Evolutionary conservation across 345 rosid species (phyloP).

Genomic region (Combretum micranthum): DNA sequence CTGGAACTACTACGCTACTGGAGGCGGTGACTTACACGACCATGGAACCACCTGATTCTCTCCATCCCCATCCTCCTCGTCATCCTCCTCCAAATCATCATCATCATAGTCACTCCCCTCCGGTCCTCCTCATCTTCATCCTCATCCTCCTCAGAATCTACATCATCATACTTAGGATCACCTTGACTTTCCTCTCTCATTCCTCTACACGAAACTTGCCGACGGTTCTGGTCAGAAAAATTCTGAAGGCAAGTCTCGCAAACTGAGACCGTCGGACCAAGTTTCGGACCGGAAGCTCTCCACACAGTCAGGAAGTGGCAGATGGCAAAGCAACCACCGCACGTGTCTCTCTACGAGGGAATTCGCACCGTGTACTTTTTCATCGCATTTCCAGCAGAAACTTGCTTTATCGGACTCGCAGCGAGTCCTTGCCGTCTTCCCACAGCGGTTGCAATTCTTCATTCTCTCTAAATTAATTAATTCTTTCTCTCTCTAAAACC

Average conservation of each 20-base stretch:
- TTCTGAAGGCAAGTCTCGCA: constrained; percentile 46
- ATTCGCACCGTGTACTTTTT: constrained; percentile 74
- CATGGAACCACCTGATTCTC: constrained; percentile 90
- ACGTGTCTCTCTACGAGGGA: constrained; percentile 83
- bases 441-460: constrained; percentile 72
- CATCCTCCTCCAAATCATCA: constrained; percentile 14
- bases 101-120: constrained; percentile 23
- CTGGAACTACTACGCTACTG: constrained; percentile 43
- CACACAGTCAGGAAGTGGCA: constrained; percentile 76
- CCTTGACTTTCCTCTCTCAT: background rate
- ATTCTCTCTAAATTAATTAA: too few relatives aligned
- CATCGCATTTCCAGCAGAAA: constrained; percentile 78
- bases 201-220: background rate
- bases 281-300: constrained; percentile 60
- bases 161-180: constrained; percentile 10
- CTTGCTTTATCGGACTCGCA: constrained; percentile 88
- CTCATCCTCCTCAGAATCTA: constrained; percentile 22
- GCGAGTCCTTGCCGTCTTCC: constrained; percentile 40
- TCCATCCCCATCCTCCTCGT: constrained; percentile 27
- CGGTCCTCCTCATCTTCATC: constrained; percentile 11
- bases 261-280: constrained; percentile 48
- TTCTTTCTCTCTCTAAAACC: too few relatives aligned
- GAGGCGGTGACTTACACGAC: constrained; percentile 32
- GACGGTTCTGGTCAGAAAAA: background rate
- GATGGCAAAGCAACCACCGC: constrained; percentile 60